Evolutionary conservation across 176 grass and related monocot species (phyloP).

Genomic region (Bromus sterilis): DNA sequence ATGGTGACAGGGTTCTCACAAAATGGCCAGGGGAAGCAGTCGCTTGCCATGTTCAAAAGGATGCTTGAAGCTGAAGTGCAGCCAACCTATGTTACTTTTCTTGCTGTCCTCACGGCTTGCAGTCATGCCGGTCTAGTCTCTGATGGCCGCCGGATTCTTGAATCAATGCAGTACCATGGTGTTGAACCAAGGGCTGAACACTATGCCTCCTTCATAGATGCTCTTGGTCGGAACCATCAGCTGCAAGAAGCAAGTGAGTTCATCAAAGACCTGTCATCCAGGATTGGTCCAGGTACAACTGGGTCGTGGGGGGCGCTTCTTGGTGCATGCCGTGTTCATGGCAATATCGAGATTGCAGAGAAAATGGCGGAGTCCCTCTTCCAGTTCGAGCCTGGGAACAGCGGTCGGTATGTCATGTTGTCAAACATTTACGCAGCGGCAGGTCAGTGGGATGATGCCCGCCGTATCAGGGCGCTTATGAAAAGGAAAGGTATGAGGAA

Average conservation of each 20-base stretch:
- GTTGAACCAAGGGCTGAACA: conserved; percentile 58
- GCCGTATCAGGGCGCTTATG: conserved; percentile 49
- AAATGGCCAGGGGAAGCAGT: conserved; percentile 61
- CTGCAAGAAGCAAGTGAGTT: conserved; percentile 55
- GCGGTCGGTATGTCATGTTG: conserved; percentile 62
- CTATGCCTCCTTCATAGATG: conserved; percentile 49
- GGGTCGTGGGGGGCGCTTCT: conserved; percentile 63
- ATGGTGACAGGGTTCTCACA: conserved; percentile 62
- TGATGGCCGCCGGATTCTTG: conserved; percentile 34
- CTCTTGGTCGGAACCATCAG: conserved; percentile 47
- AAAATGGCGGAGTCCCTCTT: conserved; percentile 46
- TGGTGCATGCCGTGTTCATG: conserved; percentile 59
- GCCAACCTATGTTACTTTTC: conserved; percentile 68
- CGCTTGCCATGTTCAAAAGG: conserved; percentile 37
- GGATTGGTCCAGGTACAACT: conserved; percentile 23
- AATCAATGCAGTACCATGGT: conserved; percentile 52
- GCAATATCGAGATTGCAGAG: conserved; percentile 61
- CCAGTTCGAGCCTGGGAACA: conserved; percentile 54
- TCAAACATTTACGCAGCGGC: conserved; percentile 70
- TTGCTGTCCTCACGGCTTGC: conserved; percentile 55
- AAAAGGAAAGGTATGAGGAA: conserved; percentile 59
- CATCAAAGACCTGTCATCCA: conserved; percentile 40
- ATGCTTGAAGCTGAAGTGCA: conserved; percentile 47
- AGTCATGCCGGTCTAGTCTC: conserved; percentile 63
- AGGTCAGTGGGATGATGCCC: conserved; percentile 55